Conservation (phyloP, 192 early-diverging fungal species). For the Jimgerdemannia flammicorona region DNA sequence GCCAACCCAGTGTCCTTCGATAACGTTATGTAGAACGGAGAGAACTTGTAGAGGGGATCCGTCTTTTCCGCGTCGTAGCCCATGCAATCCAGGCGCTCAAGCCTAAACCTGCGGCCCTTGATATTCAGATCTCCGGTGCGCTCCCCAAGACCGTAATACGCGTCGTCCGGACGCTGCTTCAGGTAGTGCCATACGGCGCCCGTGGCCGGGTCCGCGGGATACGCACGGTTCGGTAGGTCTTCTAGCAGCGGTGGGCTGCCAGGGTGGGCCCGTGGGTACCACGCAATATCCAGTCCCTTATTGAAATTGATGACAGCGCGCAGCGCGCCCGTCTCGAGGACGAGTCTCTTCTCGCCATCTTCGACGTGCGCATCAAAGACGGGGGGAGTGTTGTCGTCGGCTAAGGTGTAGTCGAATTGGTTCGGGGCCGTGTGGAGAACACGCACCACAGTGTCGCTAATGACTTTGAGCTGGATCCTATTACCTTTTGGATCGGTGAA, state of each 20-base stretch:
- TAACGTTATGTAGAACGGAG: constrained; percentile 48
- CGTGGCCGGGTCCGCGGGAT: constrained; percentile 26
- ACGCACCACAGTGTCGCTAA: constrained; percentile 9
- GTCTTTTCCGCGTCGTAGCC: constrained; percentile 50
- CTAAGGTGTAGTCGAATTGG: not conserved
- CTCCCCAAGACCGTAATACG: constrained; percentile 54
- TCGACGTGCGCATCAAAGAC: not conserved
- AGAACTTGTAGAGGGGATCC: constrained; percentile 60
- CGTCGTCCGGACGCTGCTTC: constrained; percentile 12
- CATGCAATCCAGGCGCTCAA: constrained; percentile 50
- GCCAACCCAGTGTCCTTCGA: constrained; percentile 19
- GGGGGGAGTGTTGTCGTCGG: not conserved
- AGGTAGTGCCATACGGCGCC: constrained; percentile 40
- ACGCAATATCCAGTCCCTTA: constrained; percentile 3
- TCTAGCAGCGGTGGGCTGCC: constrained; percentile 35
- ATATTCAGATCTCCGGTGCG: constrained; percentile 38
- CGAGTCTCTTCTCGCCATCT: not conserved
- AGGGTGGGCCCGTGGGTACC: constrained; percentile 5
- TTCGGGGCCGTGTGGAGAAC: constrained; percentile 9
- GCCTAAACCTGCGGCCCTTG: constrained; percentile 40
- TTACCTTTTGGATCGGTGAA: constrained; percentile 6
- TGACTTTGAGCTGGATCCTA: constrained; percentile 7
- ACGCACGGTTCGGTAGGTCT: constrained; percentile 47
- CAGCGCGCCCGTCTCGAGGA: constrained; percentile 6
- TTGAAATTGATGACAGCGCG: constrained; percentile 3